These are phyloP conservation scores for Beauveria asiatica DNA, from an alignment of 2,329 filamentous ascomycete genomes.

Conservation along the genomic window DNA sequence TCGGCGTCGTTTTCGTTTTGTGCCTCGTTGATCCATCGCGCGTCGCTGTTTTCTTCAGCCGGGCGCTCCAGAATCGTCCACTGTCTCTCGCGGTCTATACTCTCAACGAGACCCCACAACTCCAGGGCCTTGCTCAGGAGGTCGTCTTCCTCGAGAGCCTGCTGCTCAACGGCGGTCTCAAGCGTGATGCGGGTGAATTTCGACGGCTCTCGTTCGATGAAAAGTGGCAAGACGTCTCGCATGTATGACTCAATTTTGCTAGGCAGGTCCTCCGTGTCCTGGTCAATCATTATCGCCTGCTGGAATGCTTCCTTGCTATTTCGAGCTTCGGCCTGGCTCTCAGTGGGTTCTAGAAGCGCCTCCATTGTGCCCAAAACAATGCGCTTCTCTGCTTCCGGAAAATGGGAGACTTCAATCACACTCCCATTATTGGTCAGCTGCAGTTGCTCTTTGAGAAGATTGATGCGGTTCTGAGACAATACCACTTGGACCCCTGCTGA, in stretches of 20 bases:
- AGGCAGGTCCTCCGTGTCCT: constrained; percentile 51
- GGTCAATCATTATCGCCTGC: constrained; percentile 49
- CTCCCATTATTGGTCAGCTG: constrained; percentile 40
- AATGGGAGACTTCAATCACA: constrained; percentile 50
- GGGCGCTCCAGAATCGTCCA: constrained; percentile 49
- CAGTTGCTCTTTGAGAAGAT: constrained; percentile 42
- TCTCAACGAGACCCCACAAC: constrained; percentile 57
- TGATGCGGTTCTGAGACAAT: constrained; percentile 51
- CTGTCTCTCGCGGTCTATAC: constrained; percentile 54
- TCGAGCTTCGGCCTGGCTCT: constrained; percentile 26
- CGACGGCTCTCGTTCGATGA: constrained; percentile 52
- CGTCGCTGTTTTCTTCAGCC: constrained; percentile 30
- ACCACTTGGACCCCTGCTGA: constrained; percentile 56
- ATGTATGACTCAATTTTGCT: constrained; percentile 52
- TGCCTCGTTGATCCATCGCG: constrained; percentile 40
- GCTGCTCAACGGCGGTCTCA: constrained; percentile 40
- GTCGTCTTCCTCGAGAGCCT: constrained; percentile 41
- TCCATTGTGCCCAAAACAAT: constrained; percentile 30
- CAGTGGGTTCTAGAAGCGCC: constrained; percentile 26
- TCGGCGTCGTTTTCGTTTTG: constrained; percentile 42
- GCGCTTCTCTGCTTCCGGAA: constrained; percentile 40
- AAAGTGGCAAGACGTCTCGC: constrained; percentile 46
- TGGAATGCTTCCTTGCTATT: constrained; percentile 26
- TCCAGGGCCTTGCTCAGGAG: constrained; percentile 51
- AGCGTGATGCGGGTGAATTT: constrained; percentile 52